Percentiles rank a stretch among this genome's conserved stretches.
These are phyloP conservation scores for Nitzschia inconspicua DNA, from an alignment of 108 stramenopile species.

Conservation along the genomic window DNA sequence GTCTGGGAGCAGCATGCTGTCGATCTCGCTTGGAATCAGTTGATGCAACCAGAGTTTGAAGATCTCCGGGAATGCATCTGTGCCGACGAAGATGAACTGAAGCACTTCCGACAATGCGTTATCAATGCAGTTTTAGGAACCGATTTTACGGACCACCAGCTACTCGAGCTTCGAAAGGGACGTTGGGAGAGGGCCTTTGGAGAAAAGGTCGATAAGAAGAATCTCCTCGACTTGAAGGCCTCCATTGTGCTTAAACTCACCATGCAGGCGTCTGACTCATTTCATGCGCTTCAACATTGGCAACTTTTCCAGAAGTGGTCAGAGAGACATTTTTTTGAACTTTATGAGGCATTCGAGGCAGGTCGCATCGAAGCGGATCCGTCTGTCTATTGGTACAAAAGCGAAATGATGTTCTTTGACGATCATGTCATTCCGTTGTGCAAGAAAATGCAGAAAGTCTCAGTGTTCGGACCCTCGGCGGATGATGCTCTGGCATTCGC, in stretches of 20 bases:
- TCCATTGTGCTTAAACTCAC: conserved; percentile 6
- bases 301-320: conserved; percentile 36
- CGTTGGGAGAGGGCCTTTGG: conserved; percentile 41
- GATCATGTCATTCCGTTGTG: conserved; percentile 43
- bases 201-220: background rate
- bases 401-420: conserved; percentile 31
- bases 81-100: conserved; percentile 12
- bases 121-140: conserved; percentile 25
- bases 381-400: conserved; percentile 20
- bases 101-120: conserved; percentile 13
- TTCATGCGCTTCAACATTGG: conserved; percentile 45
- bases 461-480: conserved; percentile 7
- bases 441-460: conserved; percentile 21
- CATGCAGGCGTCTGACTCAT: conserved; percentile 1
- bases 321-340: conserved; percentile 31
- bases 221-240: conserved; percentile 5
- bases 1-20: conserved; percentile 35
- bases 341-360: conserved; percentile 23
- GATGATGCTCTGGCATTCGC: conserved; percentile 16
- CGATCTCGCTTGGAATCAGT: conserved; percentile 32
- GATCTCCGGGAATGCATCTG: conserved; percentile 20
- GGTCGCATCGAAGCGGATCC: conserved; percentile 20
- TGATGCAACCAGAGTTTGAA: conserved; percentile 37
- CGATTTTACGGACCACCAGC: conserved; percentile 27
- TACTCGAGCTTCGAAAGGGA: conserved; percentile 8